phyloP scores from a whole-genome alignment of 805 yeast genomes.

The Hanseniaspora taiwanica region DNA sequence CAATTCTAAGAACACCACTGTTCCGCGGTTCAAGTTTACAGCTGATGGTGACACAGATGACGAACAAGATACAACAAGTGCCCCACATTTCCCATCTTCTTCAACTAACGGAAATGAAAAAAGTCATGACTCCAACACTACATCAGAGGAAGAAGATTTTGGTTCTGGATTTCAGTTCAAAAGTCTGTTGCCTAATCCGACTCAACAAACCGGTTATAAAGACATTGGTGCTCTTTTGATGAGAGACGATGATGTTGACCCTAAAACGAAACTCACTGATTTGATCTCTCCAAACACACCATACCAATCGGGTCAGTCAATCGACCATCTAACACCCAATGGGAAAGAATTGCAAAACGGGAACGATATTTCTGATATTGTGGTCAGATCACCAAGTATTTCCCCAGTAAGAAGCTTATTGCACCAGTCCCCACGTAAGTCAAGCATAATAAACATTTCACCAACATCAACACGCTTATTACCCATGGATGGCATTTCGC shows the following conservation, averaged over 20 bases:
- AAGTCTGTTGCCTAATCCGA: not conserved
- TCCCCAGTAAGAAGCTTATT: constrained; percentile 16
- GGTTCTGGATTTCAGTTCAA: not conserved
- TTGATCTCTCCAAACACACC: too few relatives aligned
- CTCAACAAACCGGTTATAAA: not conserved
- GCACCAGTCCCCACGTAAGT: too few relatives aligned
- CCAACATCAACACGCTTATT: too few relatives aligned
- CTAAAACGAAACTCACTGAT: not conserved
- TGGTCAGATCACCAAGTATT: constrained; percentile 17
- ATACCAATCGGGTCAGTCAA: too few relatives aligned
- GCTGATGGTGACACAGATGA: not conserved
- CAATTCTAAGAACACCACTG: not conserved
- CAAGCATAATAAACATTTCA: too few relatives aligned
- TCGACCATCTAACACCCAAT: too few relatives aligned
- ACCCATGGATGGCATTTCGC: too few relatives aligned
- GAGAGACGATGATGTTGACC: not conserved
- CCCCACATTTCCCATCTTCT: too few relatives aligned
- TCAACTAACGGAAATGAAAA: too few relatives aligned
- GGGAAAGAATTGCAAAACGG: constrained; percentile 10
- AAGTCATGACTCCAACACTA: not conserved
- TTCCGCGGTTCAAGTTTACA: constrained; percentile 1
- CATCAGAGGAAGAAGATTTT: not conserved
- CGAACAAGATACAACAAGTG: not conserved
- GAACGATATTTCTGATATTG: constrained; percentile 23
- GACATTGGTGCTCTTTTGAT: not conserved